A percentile compares a stretch with the other conserved stretches of the same genome.
These are phyloP conservation scores for Chaetomiaceae sp. DNA, from an alignment of 2,329 filamentous ascomycete genomes.

Conservation along the genomic window DNA sequence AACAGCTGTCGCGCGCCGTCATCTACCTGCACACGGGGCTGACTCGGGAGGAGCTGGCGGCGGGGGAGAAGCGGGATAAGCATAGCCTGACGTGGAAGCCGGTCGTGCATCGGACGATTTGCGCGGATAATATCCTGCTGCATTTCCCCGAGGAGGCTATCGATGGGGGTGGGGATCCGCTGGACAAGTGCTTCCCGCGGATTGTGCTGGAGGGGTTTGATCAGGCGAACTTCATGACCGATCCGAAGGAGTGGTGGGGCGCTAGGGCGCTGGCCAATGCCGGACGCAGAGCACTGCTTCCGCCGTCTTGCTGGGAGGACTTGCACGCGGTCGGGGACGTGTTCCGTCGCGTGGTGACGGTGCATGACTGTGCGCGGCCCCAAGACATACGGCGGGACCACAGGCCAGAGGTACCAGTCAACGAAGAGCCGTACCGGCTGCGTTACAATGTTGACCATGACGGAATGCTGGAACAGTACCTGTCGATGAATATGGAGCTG, in stretches of 20 bases:
- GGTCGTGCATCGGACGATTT: conserved; percentile 11
- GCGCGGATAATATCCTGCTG: conserved; percentile 8
- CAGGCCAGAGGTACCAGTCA: too few relatives aligned
- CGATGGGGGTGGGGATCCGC: background rate
- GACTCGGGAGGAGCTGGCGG: background rate
- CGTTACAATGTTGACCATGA: background rate
- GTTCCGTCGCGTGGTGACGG: conserved; percentile 4
- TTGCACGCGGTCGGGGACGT: conserved; percentile 6
- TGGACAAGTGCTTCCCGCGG: conserved; percentile 7
- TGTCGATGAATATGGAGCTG: background rate
- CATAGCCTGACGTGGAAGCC: conserved; percentile 4
- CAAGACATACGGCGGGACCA: too few relatives aligned
- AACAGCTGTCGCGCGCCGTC: conserved; percentile 15
- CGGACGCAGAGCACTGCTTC: background rate
- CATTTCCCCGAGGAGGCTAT: conserved; percentile 8
- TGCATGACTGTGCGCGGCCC: background rate
- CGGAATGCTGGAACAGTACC: background rate
- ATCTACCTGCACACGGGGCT: conserved; percentile 9
- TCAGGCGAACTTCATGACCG: background rate
- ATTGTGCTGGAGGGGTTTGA: conserved; percentile 14
- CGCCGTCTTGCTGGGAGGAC: conserved; percentile 2
- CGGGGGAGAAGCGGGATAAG: background rate
- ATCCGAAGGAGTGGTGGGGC: background rate
- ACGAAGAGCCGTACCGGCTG: background rate
- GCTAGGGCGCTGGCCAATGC: background rate